Percentiles rank a stretch among this genome's conserved stretches.
Evolutionary conservation across 2,329 filamentous ascomycete species (phyloP).

Genomic region (Microdochium bolleyi): DNA sequence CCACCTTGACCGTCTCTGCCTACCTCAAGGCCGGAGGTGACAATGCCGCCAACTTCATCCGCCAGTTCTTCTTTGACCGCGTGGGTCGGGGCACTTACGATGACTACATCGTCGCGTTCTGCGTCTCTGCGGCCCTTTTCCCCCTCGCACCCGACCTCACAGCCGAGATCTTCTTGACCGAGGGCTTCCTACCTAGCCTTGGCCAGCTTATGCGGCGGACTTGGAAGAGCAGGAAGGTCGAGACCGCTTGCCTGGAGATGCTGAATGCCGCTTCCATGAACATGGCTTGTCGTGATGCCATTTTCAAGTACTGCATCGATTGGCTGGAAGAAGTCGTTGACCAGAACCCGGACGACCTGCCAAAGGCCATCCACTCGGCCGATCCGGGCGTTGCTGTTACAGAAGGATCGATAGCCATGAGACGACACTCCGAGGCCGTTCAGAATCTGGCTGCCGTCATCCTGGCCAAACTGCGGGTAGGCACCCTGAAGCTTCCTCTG

Average conservation of each 20-base stretch:
- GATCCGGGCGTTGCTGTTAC: conserved; percentile 51
- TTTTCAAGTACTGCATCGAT: conserved; percentile 74
- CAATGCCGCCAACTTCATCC: conserved; percentile 61
- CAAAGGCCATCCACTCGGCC: conserved; percentile 37
- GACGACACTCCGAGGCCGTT: conserved; percentile 52
- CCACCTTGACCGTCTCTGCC: conserved; percentile 73
- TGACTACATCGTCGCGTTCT: conserved; percentile 86
- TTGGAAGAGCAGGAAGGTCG: conserved; percentile 78
- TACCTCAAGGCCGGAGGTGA: conserved; percentile 73
- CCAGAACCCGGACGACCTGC: conserved; percentile 54
- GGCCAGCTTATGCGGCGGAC: conserved; percentile 70
- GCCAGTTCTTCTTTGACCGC: conserved; percentile 65
- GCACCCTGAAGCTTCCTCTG: conserved; percentile 27
- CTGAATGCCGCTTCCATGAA: conserved; percentile 90
- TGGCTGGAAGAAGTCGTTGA: conserved; percentile 84
- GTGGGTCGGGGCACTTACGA: conserved; percentile 72
- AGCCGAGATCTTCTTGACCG: conserved; percentile 73
- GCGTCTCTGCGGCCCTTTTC: conserved; percentile 82
- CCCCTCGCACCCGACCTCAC: conserved; percentile 73
- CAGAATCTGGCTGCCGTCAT: conserved; percentile 65
- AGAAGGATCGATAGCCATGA: conserved; percentile 51
- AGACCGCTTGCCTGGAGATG: conserved; percentile 80
- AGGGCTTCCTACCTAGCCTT: conserved; percentile 75
- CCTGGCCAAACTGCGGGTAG: conserved; percentile 61
- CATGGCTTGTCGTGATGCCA: conserved; percentile 69